Base-by-base conservation (phyloP, 2,329 filamentous ascomycete species). In the Pseudopyricularia javanii region DNA sequence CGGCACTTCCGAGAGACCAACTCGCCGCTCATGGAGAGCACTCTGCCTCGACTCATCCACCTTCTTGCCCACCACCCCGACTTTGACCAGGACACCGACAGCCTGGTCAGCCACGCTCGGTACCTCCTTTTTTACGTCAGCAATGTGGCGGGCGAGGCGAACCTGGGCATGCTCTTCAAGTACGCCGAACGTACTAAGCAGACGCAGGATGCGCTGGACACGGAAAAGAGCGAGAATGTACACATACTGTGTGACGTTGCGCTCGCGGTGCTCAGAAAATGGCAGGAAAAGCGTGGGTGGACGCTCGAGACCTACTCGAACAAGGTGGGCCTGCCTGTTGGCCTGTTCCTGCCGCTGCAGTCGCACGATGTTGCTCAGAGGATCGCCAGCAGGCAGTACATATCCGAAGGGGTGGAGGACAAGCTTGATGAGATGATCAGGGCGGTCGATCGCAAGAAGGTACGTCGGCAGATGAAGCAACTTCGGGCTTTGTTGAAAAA, bases 11-110 rank as follows among this genome's bases (percentile, higher is more conserved):
- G 69, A 54, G 73, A 76, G 32, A 74, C 68, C 57, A 80, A 76
- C 60, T 75, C 80, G 53, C 80, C 76, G 9, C 76, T 86, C 7
- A 80, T 98, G 72, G 91, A 97, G 67, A 79, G 83, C 22, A 78
- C 85, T 12, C 86, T 97, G 64, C 82, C 87, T 26, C 82, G 93
- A 8, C 77, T 97, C 33, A 74, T 98, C 51, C 93, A 90, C 49
- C 72, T 98, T 45, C 76, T 98, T 45, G 91, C 91, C 5, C 91
- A 97, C 64, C 93, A 98, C 65, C 91, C 91, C 1, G 93, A 98
- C 66, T 96, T 91, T 59, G 82, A 79, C 56, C 66, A 75, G 2
- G 76, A 80, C 6, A 68, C 82, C 2, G 76, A 81, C 14, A 85
- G 90, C 49, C 70, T 96, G 49, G 74, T 83, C 47, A 88, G 95